Evolutionary conservation across 495 filamentous ascomycete genomes (phyloP), one percentile per base, ranked within the genome.

Genomic region (Stereocaulon alpinum): DNA sequence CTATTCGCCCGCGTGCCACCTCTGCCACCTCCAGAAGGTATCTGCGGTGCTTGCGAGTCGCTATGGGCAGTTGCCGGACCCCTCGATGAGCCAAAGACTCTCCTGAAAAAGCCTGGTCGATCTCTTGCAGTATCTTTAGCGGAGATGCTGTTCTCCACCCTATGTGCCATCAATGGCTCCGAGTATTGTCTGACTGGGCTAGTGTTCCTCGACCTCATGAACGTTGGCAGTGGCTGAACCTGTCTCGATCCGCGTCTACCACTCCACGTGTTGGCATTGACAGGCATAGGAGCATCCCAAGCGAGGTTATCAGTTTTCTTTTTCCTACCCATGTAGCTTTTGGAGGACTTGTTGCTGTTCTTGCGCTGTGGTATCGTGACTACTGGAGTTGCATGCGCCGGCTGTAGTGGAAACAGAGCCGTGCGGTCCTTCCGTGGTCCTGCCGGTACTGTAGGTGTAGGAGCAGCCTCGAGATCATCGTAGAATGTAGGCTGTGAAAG

Each of bases 91-190:
- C 85, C 87, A 71, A 97, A 96, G 14, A 97, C 86, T 61, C 92
- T 83, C 58, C 88, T 82, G 75, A 96, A 96, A 72, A 98, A 98
- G 27, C 93, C 90, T 15, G 80, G 88, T 27, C 84, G 82, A 58
- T 92, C 87, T 67, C 85, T 90, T 14, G 60, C 58, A 44, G 22
- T 64, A 63, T 47, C 56, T 54, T 62, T 59, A 14, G 60, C 37
- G 20, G 60, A 12, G 20, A 40, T 11, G 53, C 34, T 27, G 40
- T 34, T 0, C 3, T 55, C 58, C 40, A 45, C 11, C 34, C 58
- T 45, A 10, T 63, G 56, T 18, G 51, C 42, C 37, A 51, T 48
- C 2, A 53, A n/a, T 11, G 60, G 55, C 1, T 65, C 60, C 7
- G 49, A 48, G 11, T 50, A 22, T 22, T 65, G 50, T 40, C 60